These are phyloP conservation scores for Yueomyces sp. DNA, from an alignment of 805 yeast genomes.

Conservation along the genomic window DNA sequence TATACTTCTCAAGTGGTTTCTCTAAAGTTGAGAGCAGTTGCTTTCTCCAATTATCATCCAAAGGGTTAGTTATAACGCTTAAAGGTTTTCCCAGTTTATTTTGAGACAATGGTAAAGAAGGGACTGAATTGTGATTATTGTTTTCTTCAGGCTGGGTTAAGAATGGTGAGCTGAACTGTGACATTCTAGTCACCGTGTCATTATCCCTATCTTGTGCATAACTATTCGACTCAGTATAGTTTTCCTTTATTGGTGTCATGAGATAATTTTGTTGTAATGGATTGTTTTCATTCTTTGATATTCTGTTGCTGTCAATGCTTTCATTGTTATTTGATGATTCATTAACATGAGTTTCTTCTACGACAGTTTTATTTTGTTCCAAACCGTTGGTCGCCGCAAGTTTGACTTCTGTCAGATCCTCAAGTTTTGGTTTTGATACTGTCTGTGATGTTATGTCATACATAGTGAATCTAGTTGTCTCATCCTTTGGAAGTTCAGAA, in stretches of 20 bases:
- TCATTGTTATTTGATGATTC: not conserved
- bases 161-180: constrained; percentile 16
- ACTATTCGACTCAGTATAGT: constrained; percentile 6
- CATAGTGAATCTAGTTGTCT: constrained; percentile 14
- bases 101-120: not conserved
- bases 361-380: not conserved
- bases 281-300: too few relatives aligned
- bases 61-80: constrained; percentile 28
- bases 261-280: constrained; percentile 2
- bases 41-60: constrained; percentile 29
- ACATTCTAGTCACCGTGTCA: constrained; percentile 4
- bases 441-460: constrained; percentile 27
- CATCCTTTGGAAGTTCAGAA: constrained; percentile 15
- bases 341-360: not conserved
- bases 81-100: not conserved
- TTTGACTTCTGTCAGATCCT: constrained; percentile 27
- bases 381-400: not conserved
- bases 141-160: constrained; percentile 16
- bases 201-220: not conserved
- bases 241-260: constrained; percentile 21
- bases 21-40: constrained; percentile 27
- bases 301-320: too few relatives aligned
- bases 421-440: constrained; percentile 19
- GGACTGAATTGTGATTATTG: not conserved
- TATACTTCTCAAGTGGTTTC: constrained; percentile 25